A percentile compares a stretch with the other conserved stretches of the same genome.
These are phyloP conservation scores for Neonectria neomacrospora DNA, from an alignment of 2,329 filamentous ascomycete genomes.

Conservation along the genomic window DNA sequence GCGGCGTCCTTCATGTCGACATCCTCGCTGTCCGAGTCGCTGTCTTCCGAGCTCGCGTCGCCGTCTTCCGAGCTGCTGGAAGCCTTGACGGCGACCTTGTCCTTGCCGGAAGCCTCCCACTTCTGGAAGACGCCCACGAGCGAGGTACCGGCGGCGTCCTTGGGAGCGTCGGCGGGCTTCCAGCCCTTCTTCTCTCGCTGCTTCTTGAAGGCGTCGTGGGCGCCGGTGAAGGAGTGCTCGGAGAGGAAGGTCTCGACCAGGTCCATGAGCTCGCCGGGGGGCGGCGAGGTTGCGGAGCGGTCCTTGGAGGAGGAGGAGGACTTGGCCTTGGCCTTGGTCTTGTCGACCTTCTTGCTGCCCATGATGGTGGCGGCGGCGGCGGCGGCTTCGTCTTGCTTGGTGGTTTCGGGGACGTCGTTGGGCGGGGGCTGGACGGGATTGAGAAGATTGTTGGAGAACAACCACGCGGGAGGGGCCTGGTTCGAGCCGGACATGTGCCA, in stretches of 20 bases:
- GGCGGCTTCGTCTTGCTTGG: conserved; percentile 22
- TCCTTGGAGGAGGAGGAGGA: conserved; percentile 33
- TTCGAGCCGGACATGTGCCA: conserved; percentile 49
- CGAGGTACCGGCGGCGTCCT: conserved; percentile 47
- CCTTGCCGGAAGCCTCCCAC: conserved; percentile 56
- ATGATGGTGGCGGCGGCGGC: conserved; percentile 45
- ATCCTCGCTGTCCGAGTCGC: conserved; percentile 51
- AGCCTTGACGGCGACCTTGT: conserved; percentile 35
- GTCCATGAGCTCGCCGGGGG: conserved; percentile 71
- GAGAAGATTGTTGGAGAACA: conserved; percentile 55
- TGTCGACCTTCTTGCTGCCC: conserved; percentile 49
- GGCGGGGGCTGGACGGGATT: conserved; percentile 34
- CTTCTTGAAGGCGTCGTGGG: conserved; percentile 71
- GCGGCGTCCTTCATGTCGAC: conserved; percentile 60
- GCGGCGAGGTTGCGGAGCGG: conserved; percentile 44
- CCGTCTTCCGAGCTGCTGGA: conserved; percentile 35
- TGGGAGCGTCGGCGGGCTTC: conserved; percentile 42
- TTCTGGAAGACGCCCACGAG: conserved; percentile 62
- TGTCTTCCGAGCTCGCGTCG: conserved; percentile 42
- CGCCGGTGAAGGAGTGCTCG: conserved; percentile 71
- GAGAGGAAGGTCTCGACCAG: conserved; percentile 74
- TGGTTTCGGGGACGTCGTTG: conserved; percentile 25
- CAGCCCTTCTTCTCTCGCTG: conserved; percentile 67
- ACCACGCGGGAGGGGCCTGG: conserved; percentile 53
- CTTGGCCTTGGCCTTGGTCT: conserved; percentile 37